Evolutionary conservation across 768 basidiomycete species (phyloP).

Genomic region (Rhodotorula graminis): DNA sequence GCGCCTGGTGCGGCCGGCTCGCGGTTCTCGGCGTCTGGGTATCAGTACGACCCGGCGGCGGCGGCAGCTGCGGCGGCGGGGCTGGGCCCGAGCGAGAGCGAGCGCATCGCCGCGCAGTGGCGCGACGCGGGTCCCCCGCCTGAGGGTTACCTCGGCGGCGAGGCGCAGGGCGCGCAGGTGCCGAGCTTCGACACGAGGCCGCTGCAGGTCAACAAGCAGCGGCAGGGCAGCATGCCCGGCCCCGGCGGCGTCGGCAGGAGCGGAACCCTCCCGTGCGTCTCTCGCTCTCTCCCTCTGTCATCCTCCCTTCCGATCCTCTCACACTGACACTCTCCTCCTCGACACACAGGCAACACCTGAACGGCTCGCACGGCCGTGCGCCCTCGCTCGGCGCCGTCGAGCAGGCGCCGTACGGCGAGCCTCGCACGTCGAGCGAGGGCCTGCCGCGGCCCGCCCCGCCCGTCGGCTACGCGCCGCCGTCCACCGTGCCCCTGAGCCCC

Average conservation of each 20-base stretch:
- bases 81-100: conserved; percentile 17
- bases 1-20: neutral
- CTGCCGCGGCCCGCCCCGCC: neutral
- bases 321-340: neutral
- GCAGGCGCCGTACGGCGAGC: neutral
- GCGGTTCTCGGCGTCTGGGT: conserved; percentile 22
- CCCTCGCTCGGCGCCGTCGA: neutral
- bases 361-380: neutral
- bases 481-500: conserved; percentile 4
- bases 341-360: neutral
- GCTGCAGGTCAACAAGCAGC: conserved; percentile 22
- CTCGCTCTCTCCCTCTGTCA: too few species aligned
- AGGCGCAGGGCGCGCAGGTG: neutral
- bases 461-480: conserved; percentile 1
- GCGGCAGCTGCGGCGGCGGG: neutral
- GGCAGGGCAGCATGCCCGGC: neutral
- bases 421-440: neutral
- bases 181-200: conserved; percentile 31
- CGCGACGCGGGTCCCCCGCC: neutral
- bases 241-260: neutral
- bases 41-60: neutral
- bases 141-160: neutral
- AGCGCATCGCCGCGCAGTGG: conserved; percentile 22
- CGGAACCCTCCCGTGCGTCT: conserved; percentile 10
- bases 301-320: neutral